Conservation (phyloP, 371 early-diverging fungal genomes). For the Mortierella sp. region DNA sequence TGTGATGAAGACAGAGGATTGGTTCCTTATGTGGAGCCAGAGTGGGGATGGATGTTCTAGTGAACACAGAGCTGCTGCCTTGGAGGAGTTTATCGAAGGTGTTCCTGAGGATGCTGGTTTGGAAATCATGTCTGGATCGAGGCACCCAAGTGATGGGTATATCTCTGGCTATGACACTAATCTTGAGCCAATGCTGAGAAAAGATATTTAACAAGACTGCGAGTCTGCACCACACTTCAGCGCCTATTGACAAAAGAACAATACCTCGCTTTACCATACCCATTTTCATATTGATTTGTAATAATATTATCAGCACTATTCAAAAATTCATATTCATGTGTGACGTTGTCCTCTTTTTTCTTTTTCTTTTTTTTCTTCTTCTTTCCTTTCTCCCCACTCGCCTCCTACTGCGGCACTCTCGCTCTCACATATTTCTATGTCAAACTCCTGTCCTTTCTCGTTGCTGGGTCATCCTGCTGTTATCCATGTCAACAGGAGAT, state of each 20-base stretch:
- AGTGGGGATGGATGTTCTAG: slow-evolving; percentile 31
- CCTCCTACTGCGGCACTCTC: slow-evolving; percentile 1
- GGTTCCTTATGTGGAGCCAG: slow-evolving; percentile 61
- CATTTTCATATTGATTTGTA: not conserved
- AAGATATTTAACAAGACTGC: slow-evolving; percentile 14
- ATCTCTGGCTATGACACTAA: slow-evolving; percentile 20
- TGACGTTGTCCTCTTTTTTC: not conserved
- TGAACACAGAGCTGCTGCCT: slow-evolving; percentile 35
- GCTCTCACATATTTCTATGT: not conserved
- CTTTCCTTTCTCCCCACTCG: not conserved
- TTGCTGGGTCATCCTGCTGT: slow-evolving; percentile 30
- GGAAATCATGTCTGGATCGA: slow-evolving; percentile 18
- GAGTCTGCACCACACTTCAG: not conserved
- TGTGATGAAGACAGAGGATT: slow-evolving; percentile 64
- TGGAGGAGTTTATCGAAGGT: slow-evolving; percentile 55
- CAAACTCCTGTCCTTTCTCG: not conserved
- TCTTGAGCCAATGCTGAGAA: slow-evolving; percentile 38
- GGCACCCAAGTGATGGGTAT: slow-evolving; percentile 32
- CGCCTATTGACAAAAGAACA: not conserved
- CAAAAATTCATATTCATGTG: too few relatives aligned
- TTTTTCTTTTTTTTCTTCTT: not conserved
- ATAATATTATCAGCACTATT: not conserved
- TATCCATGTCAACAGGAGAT: slow-evolving; percentile 6
- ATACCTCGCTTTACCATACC: not conserved
- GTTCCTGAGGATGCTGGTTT: slow-evolving; percentile 48